Evolutionary conservation across 495 filamentous ascomycete species (phyloP), one percentile per base, ranked within the genome.

Genomic region (Margaritispora aquatica): DNA sequence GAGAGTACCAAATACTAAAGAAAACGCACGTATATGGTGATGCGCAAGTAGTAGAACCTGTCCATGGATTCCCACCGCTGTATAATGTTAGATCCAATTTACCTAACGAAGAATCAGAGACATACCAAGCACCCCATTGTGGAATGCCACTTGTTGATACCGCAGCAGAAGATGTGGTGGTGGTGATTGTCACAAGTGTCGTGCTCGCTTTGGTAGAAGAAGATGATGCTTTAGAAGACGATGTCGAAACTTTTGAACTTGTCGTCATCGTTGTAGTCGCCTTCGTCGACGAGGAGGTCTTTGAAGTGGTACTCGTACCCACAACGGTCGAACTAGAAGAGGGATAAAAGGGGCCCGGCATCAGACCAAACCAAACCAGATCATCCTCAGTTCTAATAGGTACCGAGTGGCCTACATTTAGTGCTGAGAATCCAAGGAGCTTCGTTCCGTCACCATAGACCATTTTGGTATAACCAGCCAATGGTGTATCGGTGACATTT

Each of bases 361-460:
- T 27, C 24, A 75, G 73, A n/a, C 74, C 76, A 67, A 80, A 80
- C 71, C 77, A 80, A 7, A 69, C 67, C 23, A 80, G 57, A 58
- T 78, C 77, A 65, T 64, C 62, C 13, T 66, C 51, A 52, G 69
- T 69, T 57, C 75, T 71, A 20, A 74, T 59, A 2, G 71, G 75
- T 23, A 78, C 70, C 50, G 60, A 72, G 67, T 81, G 78, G 27
- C 74, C 75, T 9, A 80, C 77, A 27, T 73, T 72, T 47, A 58
- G 51, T 24, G 75, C 76, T 57, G 69, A 74, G 65, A 75, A 73
- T 1, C 76, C 78, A 49, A 74, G 70, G 41, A 74, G 67, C 68
- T 79, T 70, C 13, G 71, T 66, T 23, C 71, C 73, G 17, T 76
- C 71, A 2, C 82, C 81, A 66, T 80, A 84, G 59, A 76, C 73